These are phyloP conservation scores for Fusarium pseudoanthophilum DNA, from an alignment of 2,329 filamentous ascomycete species.

Conservation along the genomic window DNA sequence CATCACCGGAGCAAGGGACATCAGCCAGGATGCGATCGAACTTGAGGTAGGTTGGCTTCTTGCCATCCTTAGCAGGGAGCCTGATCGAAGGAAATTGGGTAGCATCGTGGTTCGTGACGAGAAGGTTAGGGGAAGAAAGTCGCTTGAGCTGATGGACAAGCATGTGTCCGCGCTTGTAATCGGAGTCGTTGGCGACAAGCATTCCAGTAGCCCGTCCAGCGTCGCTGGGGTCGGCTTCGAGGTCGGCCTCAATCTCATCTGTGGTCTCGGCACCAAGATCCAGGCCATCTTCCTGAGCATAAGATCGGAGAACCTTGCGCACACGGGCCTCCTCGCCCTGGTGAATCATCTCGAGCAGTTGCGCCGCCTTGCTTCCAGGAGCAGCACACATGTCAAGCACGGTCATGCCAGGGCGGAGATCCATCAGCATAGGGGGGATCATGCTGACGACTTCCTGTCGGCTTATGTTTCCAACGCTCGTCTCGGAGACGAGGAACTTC, in stretches of 20 bases:
- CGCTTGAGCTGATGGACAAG: conserved; percentile 98
- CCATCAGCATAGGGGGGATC: conserved; percentile 95
- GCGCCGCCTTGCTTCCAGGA: conserved; percentile 95
- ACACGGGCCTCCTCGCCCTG: conserved; percentile 90
- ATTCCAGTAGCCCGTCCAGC: conserved; percentile 90
- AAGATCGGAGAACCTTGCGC: conserved; percentile 72
- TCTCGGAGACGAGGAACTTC: conserved; percentile 97
- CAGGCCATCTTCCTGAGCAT: conserved; percentile 70
- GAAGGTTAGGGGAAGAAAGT: conserved; percentile 92
- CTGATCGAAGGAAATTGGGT: conserved; percentile 94
- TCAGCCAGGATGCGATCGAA: conserved; percentile 97
- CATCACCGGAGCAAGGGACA: conserved; percentile 96
- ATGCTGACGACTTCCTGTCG: conserved; percentile 98
- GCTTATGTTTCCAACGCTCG: conserved; percentile 95
- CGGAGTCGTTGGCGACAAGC: conserved; percentile 93
- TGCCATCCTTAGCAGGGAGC: conserved; percentile 70
- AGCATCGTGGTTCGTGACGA: conserved; percentile 98
- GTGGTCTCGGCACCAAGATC: conserved; percentile 61
- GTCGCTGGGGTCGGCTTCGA: conserved; percentile 72
- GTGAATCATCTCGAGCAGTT: conserved; percentile 94
- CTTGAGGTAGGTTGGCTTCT: conserved; percentile 81
- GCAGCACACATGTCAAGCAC: conserved; percentile 97
- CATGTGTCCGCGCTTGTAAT: conserved; percentile 98
- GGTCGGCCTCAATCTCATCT: conserved; percentile 60
- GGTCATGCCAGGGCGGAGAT: conserved; percentile 89